Percentiles rank a stretch among this genome's conserved stretches.
phyloP scores from a whole-genome alignment of 2,329 filamentous ascomycete species.

The Ustilaginoidea virens region DNA sequence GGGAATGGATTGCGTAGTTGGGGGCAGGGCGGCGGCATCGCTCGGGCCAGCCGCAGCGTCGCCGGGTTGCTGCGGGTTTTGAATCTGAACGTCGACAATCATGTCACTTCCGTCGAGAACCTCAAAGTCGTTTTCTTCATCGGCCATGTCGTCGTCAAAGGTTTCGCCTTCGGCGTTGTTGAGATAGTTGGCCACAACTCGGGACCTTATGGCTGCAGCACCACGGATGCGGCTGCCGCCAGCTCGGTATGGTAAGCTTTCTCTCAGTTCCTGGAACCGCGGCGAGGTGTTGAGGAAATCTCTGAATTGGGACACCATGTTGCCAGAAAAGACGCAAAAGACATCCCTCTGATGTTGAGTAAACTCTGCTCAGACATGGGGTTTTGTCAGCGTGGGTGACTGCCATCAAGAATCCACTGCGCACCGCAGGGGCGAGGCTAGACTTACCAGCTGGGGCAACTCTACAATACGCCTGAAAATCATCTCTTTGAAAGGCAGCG shows the following conservation, averaged over 20 bases:
- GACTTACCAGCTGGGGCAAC: constrained; percentile 59
- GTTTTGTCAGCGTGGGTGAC: no score
- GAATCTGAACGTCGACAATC: constrained; percentile 17
- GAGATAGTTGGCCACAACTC: constrained; percentile 8
- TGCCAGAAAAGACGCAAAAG: constrained; percentile 93
- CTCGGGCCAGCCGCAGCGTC: neutral
- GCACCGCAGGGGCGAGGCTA: no score
- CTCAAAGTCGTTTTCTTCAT: constrained; percentile 29
- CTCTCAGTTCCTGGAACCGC: constrained; percentile 29
- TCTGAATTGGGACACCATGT: constrained; percentile 63
- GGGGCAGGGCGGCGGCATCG: constrained; percentile 2
- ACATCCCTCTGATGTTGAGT: constrained; percentile 89
- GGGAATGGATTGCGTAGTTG: constrained; percentile 11
- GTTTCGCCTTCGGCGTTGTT: constrained; percentile 15
- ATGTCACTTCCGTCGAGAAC: constrained; percentile 23
- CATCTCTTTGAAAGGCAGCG: constrained; percentile 72
- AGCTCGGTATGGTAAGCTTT: constrained; percentile 11
- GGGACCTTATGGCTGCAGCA: constrained; percentile 5
- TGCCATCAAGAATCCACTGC: no score
- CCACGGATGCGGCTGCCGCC: constrained; percentile 6
- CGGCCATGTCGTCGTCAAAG: constrained; percentile 27
- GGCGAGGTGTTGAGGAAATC: constrained; percentile 53
- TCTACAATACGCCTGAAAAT: constrained; percentile 74
- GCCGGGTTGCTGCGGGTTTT: constrained; percentile 8
- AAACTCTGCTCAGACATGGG: constrained; percentile 69